phyloP scores from a whole-genome alignment of 2,329 filamentous ascomycete species.

The Thelonectria discophora region DNA sequence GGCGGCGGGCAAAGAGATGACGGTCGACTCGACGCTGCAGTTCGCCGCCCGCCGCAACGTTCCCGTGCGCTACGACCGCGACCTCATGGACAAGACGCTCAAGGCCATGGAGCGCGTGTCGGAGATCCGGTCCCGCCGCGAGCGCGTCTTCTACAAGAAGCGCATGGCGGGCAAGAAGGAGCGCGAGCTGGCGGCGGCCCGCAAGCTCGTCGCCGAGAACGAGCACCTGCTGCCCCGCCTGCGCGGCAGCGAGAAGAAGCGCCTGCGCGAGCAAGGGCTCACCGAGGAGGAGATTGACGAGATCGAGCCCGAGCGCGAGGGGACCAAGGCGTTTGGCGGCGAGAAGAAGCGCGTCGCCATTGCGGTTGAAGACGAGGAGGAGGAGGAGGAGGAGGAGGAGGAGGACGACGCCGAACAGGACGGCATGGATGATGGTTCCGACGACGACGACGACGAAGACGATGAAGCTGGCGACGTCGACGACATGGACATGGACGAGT shows the following conservation, averaged over 20 bases:
- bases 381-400: conserved; percentile 46
- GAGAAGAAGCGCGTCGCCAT: conserved; percentile 53
- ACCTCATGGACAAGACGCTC: conserved; percentile 86
- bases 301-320: conserved; percentile 51
- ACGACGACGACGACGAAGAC: conserved; percentile 44
- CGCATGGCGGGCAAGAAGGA: conserved; percentile 92
- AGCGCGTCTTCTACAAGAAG: conserved; percentile 92
- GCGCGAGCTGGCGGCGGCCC: conserved; percentile 78
- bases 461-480: conserved; percentile 47
- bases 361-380: conserved; percentile 46
- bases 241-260: conserved; percentile 68
- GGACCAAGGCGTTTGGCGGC: conserved; percentile 53
- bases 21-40: conserved; percentile 91
- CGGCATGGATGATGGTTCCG: conserved; percentile 45
- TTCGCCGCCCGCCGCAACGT: conserved; percentile 94
- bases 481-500: conserved; percentile 20
- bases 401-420: conserved; percentile 48
- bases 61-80: conserved; percentile 94
- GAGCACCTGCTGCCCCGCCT: conserved; percentile 87
- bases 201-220: conserved; percentile 90
- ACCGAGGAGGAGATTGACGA: conserved; percentile 60
- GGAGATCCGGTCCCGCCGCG: conserved; percentile 84
- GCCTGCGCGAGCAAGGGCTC: conserved; percentile 62
- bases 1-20: conserved; percentile 82
- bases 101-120: conserved; percentile 90